A percentile compares a stretch with the other conserved stretches of the same genome.
Evolutionary conservation across 371 early-diverging fungal species (phyloP).

Genomic region (Rhizopus stolonifer): DNA sequence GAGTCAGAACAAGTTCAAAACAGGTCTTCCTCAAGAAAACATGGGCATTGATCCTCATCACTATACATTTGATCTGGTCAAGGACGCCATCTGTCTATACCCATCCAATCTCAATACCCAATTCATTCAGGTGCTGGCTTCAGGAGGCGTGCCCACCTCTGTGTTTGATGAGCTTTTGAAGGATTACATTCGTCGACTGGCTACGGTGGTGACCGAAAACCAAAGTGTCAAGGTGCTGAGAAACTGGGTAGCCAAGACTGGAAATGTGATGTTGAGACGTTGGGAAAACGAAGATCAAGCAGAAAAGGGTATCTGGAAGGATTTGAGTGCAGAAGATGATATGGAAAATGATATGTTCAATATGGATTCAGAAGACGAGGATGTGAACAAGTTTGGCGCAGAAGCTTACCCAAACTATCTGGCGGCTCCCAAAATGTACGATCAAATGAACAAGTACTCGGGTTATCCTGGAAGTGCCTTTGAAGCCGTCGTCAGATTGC

Average conservation of each 20-base stretch:
- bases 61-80: slow-evolving; percentile 46
- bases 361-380: slow-evolving; percentile 10
- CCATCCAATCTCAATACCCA: slow-evolving; percentile 46
- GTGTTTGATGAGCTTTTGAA: slow-evolving; percentile 43
- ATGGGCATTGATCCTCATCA: slow-evolving; percentile 31
- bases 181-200: slow-evolving; percentile 38
- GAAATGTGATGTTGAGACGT: slow-evolving; percentile 31
- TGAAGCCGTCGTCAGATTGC: slow-evolving; percentile 37
- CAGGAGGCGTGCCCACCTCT: slow-evolving; percentile 36
- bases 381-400: not conserved
- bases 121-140: slow-evolving; percentile 43
- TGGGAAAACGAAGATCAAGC: slow-evolving; percentile 32
- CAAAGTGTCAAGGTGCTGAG: slow-evolving; percentile 30
- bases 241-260: slow-evolving; percentile 40
- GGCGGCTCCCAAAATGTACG: not conserved
- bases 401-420: not conserved
- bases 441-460: slow-evolving; percentile 32
- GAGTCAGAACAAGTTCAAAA: slow-evolving; percentile 48
- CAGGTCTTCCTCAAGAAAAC: slow-evolving; percentile 29
- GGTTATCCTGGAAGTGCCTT: slow-evolving; percentile 32
- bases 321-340: slow-evolving; percentile 13
- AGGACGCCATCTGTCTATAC: slow-evolving; percentile 35
- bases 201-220: slow-evolving; percentile 30
- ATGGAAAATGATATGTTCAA: slow-evolving; percentile 21
- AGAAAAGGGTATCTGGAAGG: slow-evolving; percentile 31